Base-by-base conservation (phyloP, 106 monocot genomes). In the Allium fistulosum region DNA sequence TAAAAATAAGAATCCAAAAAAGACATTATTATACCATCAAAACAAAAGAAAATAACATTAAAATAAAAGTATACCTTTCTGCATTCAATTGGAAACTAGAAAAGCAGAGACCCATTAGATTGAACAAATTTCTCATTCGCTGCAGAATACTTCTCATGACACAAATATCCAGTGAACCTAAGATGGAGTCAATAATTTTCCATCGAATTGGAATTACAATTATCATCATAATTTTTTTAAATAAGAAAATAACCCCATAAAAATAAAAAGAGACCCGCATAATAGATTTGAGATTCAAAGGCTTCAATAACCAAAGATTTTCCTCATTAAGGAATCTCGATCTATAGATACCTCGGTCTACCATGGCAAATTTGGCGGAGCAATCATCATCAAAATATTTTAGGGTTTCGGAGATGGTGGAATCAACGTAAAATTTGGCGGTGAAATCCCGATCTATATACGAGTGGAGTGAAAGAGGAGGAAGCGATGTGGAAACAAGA, bases 341-440 rank as follows among this genome's bases (percentile, higher is more conserved):
- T 10, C 94, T 72, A 80, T 83, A 94, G 61, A 94, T 77, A 14
- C 94, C 90, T 17, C 46, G 28, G 26, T 84, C 87, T 22, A 94
- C 94, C 78, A 85, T 79, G 48, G 68, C 82, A 87, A 94, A 62
- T 94, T 94, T 65, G 58, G 17, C 61, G 94, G 94, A 55, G 90
- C 82, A 10, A 76, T 66, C 65, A 77, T 16, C 37, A 13, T 3
- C 67, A 3, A 22, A 22, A 22, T 22, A 22, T 22, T 22, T 22
- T 22, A 22, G 22, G 0, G 1, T 22, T 22, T 22, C 0, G 1
- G 22, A 22, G 22, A 22, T 22, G 22, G 22, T 22, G 22, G 22
- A 22, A 22, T 22, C 22, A 22, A 22, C 1, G 22, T 22, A 0
- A 22, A 22, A 22, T 22, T 22, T 22, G 0, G 22, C 1, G 22